Conservation (phyloP, 495 filamentous ascomycete species). For the Patellaria atrata region DNA sequence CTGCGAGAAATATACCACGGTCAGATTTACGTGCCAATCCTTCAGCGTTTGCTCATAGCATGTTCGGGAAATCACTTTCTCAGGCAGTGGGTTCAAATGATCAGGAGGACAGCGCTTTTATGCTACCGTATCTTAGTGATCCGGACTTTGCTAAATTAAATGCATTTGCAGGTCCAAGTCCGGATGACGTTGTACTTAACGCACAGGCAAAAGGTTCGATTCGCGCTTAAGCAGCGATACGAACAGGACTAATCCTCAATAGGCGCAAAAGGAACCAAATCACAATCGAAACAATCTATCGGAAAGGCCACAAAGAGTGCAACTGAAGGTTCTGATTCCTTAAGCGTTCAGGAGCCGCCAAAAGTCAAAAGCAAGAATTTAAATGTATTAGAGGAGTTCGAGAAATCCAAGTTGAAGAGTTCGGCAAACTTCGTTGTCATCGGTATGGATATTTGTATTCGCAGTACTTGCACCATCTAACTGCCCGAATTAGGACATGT, state of each 20-base stretch:
- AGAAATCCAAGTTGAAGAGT: slow-evolving; percentile 60
- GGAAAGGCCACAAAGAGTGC: slow-evolving; percentile 33
- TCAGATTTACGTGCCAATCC: slow-evolving; percentile 23
- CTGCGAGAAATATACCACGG: slow-evolving; percentile 4
- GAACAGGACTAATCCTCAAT: slow-evolving; percentile 18
- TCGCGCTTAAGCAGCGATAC: slow-evolving; percentile 9
- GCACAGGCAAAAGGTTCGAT: slow-evolving; percentile 82
- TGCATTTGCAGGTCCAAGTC: slow-evolving; percentile 81
- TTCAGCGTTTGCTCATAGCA: slow-evolving; percentile 50
- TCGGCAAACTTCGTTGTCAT: slow-evolving; percentile 92
- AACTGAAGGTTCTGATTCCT: slow-evolving; percentile 28
- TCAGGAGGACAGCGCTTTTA: slow-evolving; percentile 30
- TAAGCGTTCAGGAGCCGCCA: slow-evolving; percentile 55
- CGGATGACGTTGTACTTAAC: slow-evolving; percentile 76
- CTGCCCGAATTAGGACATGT: slow-evolving; percentile 55
- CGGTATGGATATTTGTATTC: slow-evolving; percentile 33
- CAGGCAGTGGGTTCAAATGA: slow-evolving; percentile 1
- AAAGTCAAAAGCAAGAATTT: slow-evolving; percentile 73
- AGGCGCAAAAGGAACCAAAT: slow-evolving; percentile 28
- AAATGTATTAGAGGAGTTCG: slow-evolving; percentile 69
- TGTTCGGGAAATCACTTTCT: slow-evolving; percentile 36
- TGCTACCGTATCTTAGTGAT: slow-evolving; percentile 37
- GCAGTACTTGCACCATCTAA: not conserved
- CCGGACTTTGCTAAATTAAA: slow-evolving; percentile 35
- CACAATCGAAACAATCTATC: slow-evolving; percentile 31